phyloP scores from a whole-genome alignment of 345 rosid genomes.

The Pistacia vera region DNA sequence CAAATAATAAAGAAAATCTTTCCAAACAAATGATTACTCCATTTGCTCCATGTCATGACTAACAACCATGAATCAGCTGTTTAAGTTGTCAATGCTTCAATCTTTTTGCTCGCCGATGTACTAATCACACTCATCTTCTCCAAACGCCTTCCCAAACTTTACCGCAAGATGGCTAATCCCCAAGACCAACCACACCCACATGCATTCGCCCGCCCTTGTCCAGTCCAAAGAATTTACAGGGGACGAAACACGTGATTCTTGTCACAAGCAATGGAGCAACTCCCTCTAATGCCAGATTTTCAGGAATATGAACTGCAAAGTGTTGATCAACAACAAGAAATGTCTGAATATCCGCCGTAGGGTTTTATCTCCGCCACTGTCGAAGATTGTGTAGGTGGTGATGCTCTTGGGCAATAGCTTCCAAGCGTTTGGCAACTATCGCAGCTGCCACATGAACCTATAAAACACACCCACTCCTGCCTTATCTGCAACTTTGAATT shows the following conservation, averaged over 20 bases:
- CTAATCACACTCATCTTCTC: constrained; percentile 20
- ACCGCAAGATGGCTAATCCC: constrained; percentile 22
- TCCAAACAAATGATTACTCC: not conserved
- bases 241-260: constrained; percentile 26
- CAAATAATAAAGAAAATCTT: too few relatives aligned
- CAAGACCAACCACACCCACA: constrained; percentile 24
- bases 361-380: not conserved
- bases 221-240: constrained; percentile 12
- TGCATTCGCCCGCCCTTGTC: constrained; percentile 11
- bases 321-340: constrained; percentile 16
- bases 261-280: constrained; percentile 22
- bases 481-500: constrained; percentile 24
- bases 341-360: constrained; percentile 22
- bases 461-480: constrained; percentile 22
- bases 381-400: constrained; percentile 16
- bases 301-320: constrained; percentile 7
- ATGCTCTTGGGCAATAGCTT: constrained; percentile 20
- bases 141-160: constrained; percentile 24
- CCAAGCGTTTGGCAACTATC: constrained; percentile 13
- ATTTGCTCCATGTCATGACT: constrained; percentile 20
- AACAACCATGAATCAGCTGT: constrained; percentile 16
- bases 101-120: constrained; percentile 6
- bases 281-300: not conserved
- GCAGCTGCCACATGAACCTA: constrained; percentile 21
- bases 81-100: constrained; percentile 12